Evolutionary conservation across 495 filamentous ascomycete species (phyloP), one percentile per base, ranked within the genome.

Genomic region (Neurospora sp.): DNA sequence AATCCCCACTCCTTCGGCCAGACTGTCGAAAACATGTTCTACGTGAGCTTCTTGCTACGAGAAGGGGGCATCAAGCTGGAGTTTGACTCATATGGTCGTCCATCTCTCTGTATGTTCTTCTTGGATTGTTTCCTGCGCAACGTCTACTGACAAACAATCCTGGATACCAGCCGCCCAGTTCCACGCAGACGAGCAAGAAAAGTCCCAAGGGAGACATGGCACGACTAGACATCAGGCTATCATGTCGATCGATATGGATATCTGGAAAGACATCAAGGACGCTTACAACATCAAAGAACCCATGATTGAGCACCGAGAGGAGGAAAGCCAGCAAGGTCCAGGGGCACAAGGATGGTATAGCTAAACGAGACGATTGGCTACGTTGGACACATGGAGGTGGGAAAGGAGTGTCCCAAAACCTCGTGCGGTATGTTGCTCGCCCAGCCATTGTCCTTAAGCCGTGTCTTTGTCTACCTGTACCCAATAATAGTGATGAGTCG

Each of bases 1-100:
- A 97, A 99, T 75, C 95, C 96, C 4, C 80, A 81, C 1, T 96
- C 92, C 1, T 99, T 98, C 77, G 94, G 94, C 0, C 96, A 99
- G 82, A 98, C 93, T 3, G 89, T 98, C 4, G 96, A 99, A 81
- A 99, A 99, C 80, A 82, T 99, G 76, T 99, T 99, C 82, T 98
- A 98, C 78, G 86, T 97, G 73, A 95, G 92, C 79, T 99, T 99
- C 81, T 82, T 99, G 72, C 93, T 98, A 72, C 89, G 91, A 71
- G 96, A 99, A 80, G 94, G 95, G 8, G 87, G 84, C 72, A 87
- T 92, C 12, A 91, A 88, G 40, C 84, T 97, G 27, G 81, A 83
- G 0, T 85, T 86, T 54, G 92, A 95, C 80, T 84, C 88, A 11
- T 79, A 91, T 23, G 85, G 85, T 2, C 79, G 96, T 27, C 93